Conservation (phyloP, 345 rosid genomes). For the Mercurialis annua region DNA sequence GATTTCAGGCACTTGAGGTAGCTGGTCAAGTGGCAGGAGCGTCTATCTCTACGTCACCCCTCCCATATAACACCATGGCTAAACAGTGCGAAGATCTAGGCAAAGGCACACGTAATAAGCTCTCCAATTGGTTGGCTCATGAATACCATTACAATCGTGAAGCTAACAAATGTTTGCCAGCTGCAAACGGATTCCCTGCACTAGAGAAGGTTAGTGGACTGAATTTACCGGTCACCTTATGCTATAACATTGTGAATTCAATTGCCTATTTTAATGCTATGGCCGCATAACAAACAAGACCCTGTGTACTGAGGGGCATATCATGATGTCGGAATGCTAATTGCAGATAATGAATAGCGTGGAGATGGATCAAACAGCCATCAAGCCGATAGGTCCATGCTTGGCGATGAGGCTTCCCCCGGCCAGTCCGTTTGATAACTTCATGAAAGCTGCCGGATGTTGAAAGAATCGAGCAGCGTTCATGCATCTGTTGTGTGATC, state of each 20-base stretch:
- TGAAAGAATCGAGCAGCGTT: constrained; percentile 7
- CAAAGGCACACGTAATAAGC: constrained; percentile 70
- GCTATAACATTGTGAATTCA: background rate
- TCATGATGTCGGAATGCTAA: background rate
- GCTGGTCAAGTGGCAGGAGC: constrained; percentile 93
- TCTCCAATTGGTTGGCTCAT: constrained; percentile 78
- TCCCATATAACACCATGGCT: constrained; percentile 77
- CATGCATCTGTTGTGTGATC: background rate
- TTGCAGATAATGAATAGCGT: constrained; percentile 27
- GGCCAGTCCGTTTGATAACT: constrained; percentile 90
- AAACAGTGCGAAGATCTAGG: constrained; percentile 88
- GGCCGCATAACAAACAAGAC: background rate
- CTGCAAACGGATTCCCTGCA: constrained; percentile 28
- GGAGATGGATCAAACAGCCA: constrained; percentile 16
- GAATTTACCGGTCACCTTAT: background rate
- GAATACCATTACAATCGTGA: constrained; percentile 46
- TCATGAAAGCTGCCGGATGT: constrained; percentile 84
- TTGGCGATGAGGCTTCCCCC: constrained; percentile 77
- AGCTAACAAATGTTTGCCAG: constrained; percentile 23
- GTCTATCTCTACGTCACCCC: constrained; percentile 77
- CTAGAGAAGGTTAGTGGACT: constrained; percentile 42
- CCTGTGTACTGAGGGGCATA: background rate
- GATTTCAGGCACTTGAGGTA: constrained; percentile 78
- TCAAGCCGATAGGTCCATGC: constrained; percentile 38
- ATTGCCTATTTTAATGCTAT: background rate